phyloP scores from a whole-genome alignment of 768 basidiomycete genomes.

The Tricholoma sp. region DNA sequence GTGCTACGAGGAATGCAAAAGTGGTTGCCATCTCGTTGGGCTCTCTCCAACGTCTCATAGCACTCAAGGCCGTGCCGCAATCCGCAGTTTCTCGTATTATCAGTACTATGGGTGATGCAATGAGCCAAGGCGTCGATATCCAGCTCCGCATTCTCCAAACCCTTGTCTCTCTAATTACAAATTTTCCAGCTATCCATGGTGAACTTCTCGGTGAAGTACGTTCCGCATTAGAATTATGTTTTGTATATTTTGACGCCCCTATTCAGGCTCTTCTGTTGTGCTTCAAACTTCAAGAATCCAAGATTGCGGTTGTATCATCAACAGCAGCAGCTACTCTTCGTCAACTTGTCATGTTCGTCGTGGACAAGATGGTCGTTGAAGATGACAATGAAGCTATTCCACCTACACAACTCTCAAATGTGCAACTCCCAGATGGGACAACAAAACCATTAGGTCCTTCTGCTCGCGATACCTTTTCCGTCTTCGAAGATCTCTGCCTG shows the following conservation, averaged over 20 bases:
- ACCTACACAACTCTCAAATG: slow-evolving; percentile 30
- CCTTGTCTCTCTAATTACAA: slow-evolving; percentile 84
- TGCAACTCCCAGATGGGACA: slow-evolving; percentile 64
- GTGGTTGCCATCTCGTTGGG: slow-evolving; percentile 90
- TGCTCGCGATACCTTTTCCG: slow-evolving; percentile 77
- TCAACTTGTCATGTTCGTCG: slow-evolving; percentile 95
- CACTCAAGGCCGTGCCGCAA: slow-evolving; percentile 80
- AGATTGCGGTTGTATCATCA: slow-evolving; percentile 93
- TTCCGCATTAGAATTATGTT: background rate
- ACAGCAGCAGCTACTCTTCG: slow-evolving; percentile 95
- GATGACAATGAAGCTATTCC: slow-evolving; percentile 44
- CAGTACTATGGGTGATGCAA: slow-evolving; percentile 78
- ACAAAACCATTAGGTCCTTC: slow-evolving; percentile 64
- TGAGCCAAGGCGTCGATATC: slow-evolving; percentile 94
- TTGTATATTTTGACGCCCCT: background rate
- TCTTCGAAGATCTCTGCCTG: slow-evolving; percentile 91
- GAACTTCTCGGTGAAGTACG: slow-evolving; percentile 72
- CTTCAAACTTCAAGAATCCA: slow-evolving; percentile 93
- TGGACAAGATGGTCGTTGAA: slow-evolving; percentile 88
- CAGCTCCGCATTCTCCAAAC: slow-evolving; percentile 93
- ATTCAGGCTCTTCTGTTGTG: slow-evolving; percentile 82
- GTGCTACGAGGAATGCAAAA: slow-evolving; percentile 89
- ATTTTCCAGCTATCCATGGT: slow-evolving; percentile 80
- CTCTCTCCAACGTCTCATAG: slow-evolving; percentile 85
- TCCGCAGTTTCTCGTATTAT: slow-evolving; percentile 76